Evolutionary conservation across 345 rosid species (phyloP).

Genomic region (Mercurialis annua): DNA sequence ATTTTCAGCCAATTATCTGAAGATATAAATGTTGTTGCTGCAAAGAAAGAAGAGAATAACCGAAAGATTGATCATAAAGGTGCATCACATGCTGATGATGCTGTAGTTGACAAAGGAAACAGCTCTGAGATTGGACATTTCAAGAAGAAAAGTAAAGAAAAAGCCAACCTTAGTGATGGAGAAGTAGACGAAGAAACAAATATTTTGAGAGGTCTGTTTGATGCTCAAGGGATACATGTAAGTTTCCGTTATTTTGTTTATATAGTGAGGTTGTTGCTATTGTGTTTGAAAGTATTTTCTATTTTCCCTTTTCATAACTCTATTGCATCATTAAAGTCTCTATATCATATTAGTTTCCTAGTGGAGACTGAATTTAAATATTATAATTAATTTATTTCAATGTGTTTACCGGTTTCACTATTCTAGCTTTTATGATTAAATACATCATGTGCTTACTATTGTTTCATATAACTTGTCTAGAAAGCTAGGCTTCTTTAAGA

Average conservation of each 20-base stretch:
- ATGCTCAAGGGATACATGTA: constrained; percentile 88
- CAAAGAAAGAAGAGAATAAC: constrained; percentile 33
- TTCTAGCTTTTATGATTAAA: background rate
- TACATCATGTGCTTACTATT: background rate
- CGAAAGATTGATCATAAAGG: constrained; percentile 24
- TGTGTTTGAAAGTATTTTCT: background rate
- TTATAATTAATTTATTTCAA: background rate
- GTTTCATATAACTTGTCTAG: background rate
- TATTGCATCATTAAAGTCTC: background rate
- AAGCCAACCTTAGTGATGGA: constrained; percentile 34
- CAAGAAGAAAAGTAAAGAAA: constrained; percentile 46
- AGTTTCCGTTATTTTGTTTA: constrained; percentile 25
- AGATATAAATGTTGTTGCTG: constrained; percentile 64
- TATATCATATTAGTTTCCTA: background rate
- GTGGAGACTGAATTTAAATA: background rate
- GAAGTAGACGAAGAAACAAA: constrained; percentile 68
- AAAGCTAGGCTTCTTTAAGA: background rate
- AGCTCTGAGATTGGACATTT: constrained; percentile 33
- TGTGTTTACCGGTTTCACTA: background rate
- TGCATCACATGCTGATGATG: constrained; percentile 27
- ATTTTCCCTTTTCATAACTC: background rate
- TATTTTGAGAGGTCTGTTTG: constrained; percentile 75
- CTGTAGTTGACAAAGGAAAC: constrained; percentile 24
- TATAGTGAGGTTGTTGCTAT: background rate
- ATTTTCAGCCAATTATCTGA: constrained; percentile 79